Conservation (phyloP, 345 rosid genomes). For the Heritiera littoralis region DNA sequence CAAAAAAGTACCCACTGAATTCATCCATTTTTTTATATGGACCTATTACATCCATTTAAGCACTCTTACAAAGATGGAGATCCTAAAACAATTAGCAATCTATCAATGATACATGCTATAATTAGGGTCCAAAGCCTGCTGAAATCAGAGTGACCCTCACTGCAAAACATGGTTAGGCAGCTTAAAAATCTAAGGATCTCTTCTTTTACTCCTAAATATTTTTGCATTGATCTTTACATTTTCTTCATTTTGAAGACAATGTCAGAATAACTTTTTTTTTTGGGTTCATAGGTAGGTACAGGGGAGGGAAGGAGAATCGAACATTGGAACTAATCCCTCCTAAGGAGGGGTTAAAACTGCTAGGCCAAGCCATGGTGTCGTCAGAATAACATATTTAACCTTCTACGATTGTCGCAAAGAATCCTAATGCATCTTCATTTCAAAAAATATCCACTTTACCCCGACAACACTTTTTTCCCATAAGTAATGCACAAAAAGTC, state of each 20-base stretch:
- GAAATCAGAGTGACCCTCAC: neutral
- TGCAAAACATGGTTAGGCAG: neutral
- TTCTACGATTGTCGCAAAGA: neutral
- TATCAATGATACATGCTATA: neutral
- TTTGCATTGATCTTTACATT: neutral
- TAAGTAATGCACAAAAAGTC: neutral
- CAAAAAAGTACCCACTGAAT: neutral
- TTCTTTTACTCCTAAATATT: neutral
- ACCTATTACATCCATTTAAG: neutral
- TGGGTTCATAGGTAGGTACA: too few species aligned
- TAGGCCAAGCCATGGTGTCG: too few species aligned
- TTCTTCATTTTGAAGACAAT: slow-evolving; percentile 2
- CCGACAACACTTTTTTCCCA: neutral
- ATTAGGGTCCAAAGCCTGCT: neutral
- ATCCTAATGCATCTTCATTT: neutral
- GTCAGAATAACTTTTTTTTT: neutral
- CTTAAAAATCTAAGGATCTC: neutral
- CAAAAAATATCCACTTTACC: neutral
- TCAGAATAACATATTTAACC: neutral
- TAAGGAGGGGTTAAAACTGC: too few species aligned
- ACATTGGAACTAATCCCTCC: too few species aligned
- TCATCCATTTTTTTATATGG: neutral
- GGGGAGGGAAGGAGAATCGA: too few species aligned
- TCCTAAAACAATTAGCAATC: neutral
- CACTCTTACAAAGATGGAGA: neutral